Evolutionary conservation across 805 yeast species (phyloP), one percentile per base, ranked within the genome.

Genomic region (Tetrapisispora fleetii): DNA sequence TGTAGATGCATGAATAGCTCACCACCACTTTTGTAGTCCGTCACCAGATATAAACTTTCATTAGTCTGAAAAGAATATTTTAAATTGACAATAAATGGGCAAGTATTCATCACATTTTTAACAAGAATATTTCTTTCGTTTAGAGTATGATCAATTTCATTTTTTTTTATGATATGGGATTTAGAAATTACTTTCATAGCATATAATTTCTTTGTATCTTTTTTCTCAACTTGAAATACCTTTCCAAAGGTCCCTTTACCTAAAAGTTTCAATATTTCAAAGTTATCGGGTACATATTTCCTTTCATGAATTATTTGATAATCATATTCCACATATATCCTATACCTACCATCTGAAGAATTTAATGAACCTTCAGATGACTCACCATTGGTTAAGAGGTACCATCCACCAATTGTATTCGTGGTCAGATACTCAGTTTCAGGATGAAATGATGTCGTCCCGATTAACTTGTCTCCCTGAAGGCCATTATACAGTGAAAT

Each of bases 171-270:
- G 65, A 93, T 91, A 41, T 89, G 91, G 64, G 89, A 90, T 67
- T 93, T 93, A 24, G 95, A 84, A 47, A 93, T 77, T 24, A 91
- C 95, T 69, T 93, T 93, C 99, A 93, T 93, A 39, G 99, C 99
- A 65, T 93, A 93, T 49, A 93, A 83, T 57, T 97, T 79, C 50
- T 79, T 78, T 7, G 95, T 88, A 64, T 93, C 98, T 57, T 76
- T 77, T 75, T 91, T 93, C 53, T 84, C 81, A 40, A 93, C 99
- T 70, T 93, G 99, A 68, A 83, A 93, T 35, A 91, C 99, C 70
- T 88, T 96, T 32, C 99, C 99, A 72, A 93, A 91, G 0, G 98
- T 93, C 45, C 99, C 99, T 63, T 88, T 89, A 50, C 99, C 99
- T 52, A 91, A 73, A 45, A 91, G 73, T 61, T 96, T 76, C 58